Conservation (phyloP, 345 rosid genomes). For the Moringa oleifera region DNA sequence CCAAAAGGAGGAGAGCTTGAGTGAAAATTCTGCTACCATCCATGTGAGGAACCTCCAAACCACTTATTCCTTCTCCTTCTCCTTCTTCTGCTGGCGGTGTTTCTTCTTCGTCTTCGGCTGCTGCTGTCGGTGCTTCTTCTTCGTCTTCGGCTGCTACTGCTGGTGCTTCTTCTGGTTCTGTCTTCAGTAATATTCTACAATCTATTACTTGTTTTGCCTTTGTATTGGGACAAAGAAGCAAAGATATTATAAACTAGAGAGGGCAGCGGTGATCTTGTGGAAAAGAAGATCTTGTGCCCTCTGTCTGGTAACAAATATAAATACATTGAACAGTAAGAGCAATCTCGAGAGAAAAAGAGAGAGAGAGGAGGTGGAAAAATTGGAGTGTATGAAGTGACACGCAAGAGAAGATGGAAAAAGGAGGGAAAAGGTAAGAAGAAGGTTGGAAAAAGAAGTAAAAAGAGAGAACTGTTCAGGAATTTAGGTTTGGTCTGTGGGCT, state of each 20-base stretch:
- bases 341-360: background rate
- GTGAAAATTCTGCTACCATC: constrained; percentile 14
- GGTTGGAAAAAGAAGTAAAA: constrained; percentile 22
- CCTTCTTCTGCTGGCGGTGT: no score
- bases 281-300: constrained; percentile 14
- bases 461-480: constrained; percentile 22
- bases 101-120: no score
- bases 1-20: constrained; percentile 14
- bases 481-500: constrained; percentile 26
- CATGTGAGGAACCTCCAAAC: constrained; percentile 22
- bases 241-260: constrained; percentile 14
- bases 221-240: constrained; percentile 9
- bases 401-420: constrained; percentile 17
- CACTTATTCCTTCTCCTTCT: no score
- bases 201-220: background rate
- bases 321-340: constrained; percentile 5
- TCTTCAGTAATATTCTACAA: constrained; percentile 9
- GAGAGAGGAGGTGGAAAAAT: constrained; percentile 9
- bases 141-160: no score
- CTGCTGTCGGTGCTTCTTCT: no score
- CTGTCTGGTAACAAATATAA: background rate
- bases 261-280: constrained; percentile 10
- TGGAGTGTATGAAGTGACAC: constrained; percentile 14
- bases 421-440: constrained; percentile 27
- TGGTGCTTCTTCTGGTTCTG: background rate